These are phyloP conservation scores for Ustilago sp. DNA, from an alignment of 1,284 basidiomycete genomes.

Conservation along the genomic window DNA sequence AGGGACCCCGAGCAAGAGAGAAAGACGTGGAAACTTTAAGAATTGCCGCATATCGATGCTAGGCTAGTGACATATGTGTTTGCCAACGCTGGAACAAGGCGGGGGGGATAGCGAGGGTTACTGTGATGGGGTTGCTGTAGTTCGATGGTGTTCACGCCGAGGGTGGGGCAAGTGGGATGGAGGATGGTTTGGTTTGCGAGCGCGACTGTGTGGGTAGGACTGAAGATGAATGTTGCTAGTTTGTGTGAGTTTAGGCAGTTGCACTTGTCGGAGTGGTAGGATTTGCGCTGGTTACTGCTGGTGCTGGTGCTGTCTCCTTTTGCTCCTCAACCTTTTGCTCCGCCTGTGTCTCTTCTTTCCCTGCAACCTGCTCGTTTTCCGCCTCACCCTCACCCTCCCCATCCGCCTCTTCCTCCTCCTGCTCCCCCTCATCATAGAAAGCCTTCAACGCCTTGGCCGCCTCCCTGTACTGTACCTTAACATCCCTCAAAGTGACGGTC, in stretches of 20 bases:
- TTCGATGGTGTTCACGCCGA: not conserved
- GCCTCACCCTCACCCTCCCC: not conserved
- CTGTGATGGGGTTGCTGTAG: too few relatives aligned
- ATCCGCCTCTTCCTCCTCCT: conserved; percentile 67
- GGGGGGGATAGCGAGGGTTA: too few relatives aligned
- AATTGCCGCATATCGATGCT: too few relatives aligned
- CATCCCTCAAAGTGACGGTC: conserved; percentile 47
- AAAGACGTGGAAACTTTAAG: too few relatives aligned
- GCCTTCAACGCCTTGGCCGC: conserved; percentile 65
- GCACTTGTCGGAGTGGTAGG: not conserved
- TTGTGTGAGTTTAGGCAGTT: too few relatives aligned
- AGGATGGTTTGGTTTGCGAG: not conserved
- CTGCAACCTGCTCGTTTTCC: conserved; percentile 57
- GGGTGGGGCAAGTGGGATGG: too few relatives aligned
- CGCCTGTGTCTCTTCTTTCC: conserved; percentile 73
- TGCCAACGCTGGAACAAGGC: too few relatives aligned
- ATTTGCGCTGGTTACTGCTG: not conserved
- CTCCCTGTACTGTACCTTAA: conserved; percentile 65
- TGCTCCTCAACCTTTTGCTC: conserved; percentile 67
- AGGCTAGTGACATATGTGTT: too few relatives aligned
- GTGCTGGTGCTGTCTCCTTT: not conserved
- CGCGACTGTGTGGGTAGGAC: too few relatives aligned
- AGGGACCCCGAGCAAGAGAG: too few relatives aligned
- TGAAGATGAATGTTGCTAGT: too few relatives aligned
- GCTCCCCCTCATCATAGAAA: conserved; percentile 70